phyloP scores from a whole-genome alignment of 2,329 filamentous ascomycete species.

The Triangularia setosa region DNA sequence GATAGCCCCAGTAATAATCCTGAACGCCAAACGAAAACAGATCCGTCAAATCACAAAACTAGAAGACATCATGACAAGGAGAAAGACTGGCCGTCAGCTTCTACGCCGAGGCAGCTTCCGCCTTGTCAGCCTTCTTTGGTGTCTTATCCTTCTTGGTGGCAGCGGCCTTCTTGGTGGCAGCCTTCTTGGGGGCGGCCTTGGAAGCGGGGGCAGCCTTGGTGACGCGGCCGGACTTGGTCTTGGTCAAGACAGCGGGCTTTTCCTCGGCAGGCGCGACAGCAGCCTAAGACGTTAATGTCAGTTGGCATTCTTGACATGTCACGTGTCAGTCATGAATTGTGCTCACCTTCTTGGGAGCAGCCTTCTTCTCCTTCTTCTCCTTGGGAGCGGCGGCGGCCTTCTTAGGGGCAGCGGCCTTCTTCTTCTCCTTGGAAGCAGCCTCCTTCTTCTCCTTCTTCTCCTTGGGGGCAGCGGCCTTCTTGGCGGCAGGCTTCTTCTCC shows the following conservation, averaged over 20 bases:
- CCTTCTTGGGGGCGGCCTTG: conserved; percentile 36
- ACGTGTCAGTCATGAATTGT: neutral
- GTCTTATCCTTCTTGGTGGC: conserved; percentile 43
- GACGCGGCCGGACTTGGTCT: conserved; percentile 84
- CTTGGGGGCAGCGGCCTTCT: conserved; percentile 32
- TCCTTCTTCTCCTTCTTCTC: conserved; percentile 33
- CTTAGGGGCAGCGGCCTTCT: conserved; percentile 32
- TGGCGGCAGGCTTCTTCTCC: conserved; percentile 28
- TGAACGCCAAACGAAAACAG: conserved; percentile 23
- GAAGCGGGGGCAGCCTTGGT: conserved; percentile 59
- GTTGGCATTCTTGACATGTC: neutral
- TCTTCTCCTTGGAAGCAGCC: conserved; percentile 36
- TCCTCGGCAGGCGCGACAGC: conserved; percentile 61
- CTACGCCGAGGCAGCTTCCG: conserved; percentile 24
- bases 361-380: conserved; percentile 43
- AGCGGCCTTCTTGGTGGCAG: conserved; percentile 41
- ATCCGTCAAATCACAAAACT: conserved; percentile 23
- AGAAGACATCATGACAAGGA: conserved; percentile 36
- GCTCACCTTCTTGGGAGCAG: conserved; percentile 36
- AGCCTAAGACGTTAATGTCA: conserved; percentile 37
- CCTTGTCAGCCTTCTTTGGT: conserved; percentile 41
- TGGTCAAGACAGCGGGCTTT: conserved; percentile 65
- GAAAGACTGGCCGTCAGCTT: conserved; percentile 14
- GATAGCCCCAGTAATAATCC: conserved; percentile 15
- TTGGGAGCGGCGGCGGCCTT: conserved; percentile 34